Evolutionary conservation across 768 basidiomycete genomes (phyloP).

Genomic region (Hygrophoropsis aurantiaca): DNA sequence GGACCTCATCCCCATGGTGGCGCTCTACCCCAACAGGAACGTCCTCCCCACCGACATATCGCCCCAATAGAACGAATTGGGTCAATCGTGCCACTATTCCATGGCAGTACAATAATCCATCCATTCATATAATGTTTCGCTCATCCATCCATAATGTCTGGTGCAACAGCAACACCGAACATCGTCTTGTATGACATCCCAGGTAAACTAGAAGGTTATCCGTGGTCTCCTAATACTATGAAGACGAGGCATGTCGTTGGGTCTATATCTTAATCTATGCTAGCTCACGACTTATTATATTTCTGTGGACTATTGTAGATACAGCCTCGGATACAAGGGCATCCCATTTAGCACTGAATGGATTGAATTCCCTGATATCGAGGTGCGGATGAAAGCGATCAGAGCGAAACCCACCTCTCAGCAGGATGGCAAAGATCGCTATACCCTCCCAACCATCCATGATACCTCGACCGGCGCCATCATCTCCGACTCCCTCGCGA

Average conservation of each 20-base stretch:
- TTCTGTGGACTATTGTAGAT: conserved; percentile 7
- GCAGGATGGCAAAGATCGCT: too few relatives aligned
- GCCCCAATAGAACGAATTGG: too few relatives aligned
- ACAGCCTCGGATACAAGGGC: conserved; percentile 32
- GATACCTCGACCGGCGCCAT: conserved; percentile 40
- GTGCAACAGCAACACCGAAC: too few relatives aligned
- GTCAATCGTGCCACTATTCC: too few relatives aligned
- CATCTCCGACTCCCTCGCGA: conserved; percentile 43
- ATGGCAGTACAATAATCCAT: too few relatives aligned
- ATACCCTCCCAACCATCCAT: conserved; percentile 52
- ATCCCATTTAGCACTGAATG: conserved; percentile 47
- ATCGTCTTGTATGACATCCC: conserved; percentile 38
- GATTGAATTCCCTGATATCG: conserved; percentile 55
- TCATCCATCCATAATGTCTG: too few relatives aligned
- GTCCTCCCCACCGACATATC: too few relatives aligned
- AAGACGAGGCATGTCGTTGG: conserved; percentile 29
- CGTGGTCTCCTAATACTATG: conserved; percentile 40
- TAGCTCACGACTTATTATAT: too few relatives aligned
- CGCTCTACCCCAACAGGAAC: too few relatives aligned
- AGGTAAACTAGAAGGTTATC: conserved; percentile 19
- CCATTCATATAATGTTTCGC: too few relatives aligned
- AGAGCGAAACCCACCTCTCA: conserved; percentile 17
- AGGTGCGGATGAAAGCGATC: conserved; percentile 21
- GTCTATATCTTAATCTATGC: background rate
- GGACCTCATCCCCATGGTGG: too few relatives aligned